A percentile compares a stretch with the other conserved stretches of the same genome.
Evolutionary conservation across 1,139 yeast species (phyloP).

Genomic region (Taiozyma sp.): DNA sequence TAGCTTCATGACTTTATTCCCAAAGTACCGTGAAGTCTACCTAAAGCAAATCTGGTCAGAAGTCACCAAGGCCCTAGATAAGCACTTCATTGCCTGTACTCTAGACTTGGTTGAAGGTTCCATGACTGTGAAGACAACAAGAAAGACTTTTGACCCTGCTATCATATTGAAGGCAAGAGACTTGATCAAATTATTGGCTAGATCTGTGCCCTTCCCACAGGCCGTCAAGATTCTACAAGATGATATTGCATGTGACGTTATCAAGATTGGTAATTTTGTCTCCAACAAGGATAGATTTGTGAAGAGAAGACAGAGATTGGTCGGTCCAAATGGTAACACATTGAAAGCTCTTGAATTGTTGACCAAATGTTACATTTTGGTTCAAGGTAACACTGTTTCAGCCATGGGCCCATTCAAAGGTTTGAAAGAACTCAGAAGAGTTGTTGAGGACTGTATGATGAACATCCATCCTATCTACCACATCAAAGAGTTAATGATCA

Average conservation of each 20-base stretch:
- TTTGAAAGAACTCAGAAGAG: constrained; percentile 84
- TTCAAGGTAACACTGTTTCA: constrained; percentile 96
- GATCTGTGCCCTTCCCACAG: constrained; percentile 97
- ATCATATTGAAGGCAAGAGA: constrained; percentile 92
- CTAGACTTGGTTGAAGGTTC: constrained; percentile 93
- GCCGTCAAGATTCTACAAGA: constrained; percentile 89
- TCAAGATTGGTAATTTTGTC: constrained; percentile 87
- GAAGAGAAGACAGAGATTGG: constrained; percentile 91
- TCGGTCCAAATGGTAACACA: constrained; percentile 97
- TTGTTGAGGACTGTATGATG: constrained; percentile 96
- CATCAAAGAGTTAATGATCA: constrained; percentile 95
- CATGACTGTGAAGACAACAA: constrained; percentile 93
- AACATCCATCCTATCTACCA: constrained; percentile 96
- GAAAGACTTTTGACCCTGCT: constrained; percentile 95
- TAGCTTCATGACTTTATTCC: constrained; percentile 90
- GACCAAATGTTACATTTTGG: constrained; percentile 89
- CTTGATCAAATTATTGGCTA: constrained; percentile 83
- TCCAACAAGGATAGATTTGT: constrained; percentile 89
- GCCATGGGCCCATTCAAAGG: constrained; percentile 98
- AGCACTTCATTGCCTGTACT: constrained; percentile 71
- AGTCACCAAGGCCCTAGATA: constrained; percentile 73
- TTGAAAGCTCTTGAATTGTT: constrained; percentile 89
- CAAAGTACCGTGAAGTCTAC: constrained; percentile 92
- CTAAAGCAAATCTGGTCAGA: constrained; percentile 90
- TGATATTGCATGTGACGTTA: constrained; percentile 92